These are phyloP conservation scores for Zymoseptoria ardabiliae DNA, from an alignment of 2,329 filamentous ascomycete genomes.

Conservation along the genomic window DNA sequence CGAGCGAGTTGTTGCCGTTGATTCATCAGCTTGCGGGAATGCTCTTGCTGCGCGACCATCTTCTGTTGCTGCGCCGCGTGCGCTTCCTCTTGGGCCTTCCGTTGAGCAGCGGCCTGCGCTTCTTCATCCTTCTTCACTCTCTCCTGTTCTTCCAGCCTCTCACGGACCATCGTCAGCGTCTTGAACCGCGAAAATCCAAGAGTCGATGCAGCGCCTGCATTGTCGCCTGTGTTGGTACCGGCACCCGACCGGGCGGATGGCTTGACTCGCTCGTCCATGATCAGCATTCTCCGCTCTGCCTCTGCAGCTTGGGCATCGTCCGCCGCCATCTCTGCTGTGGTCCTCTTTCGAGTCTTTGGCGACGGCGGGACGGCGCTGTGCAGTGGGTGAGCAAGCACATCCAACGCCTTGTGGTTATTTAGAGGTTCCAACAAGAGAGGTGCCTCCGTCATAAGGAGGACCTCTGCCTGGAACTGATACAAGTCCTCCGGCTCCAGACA, in stretches of 20 bases:
- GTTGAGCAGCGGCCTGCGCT: constrained; percentile 41
- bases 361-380: constrained; percentile 70
- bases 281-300: constrained; percentile 86
- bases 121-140: constrained; percentile 52
- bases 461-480: constrained; percentile 65
- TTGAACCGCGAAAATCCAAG: constrained; percentile 93
- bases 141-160: constrained; percentile 52
- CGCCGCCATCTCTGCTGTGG: constrained; percentile 86
- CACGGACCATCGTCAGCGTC: constrained; percentile 67
- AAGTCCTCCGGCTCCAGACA: constrained; percentile 69
- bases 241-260: constrained; percentile 50
- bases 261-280: constrained; percentile 74
- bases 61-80: constrained; percentile 40
- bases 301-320: constrained; percentile 88
- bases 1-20: constrained; percentile 18
- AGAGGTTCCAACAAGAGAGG: constrained; percentile 73
- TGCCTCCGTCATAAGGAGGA: constrained; percentile 65
- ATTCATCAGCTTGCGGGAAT: constrained; percentile 44
- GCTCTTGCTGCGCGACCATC: constrained; percentile 40
- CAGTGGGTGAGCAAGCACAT: constrained; percentile 65
- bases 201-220: constrained; percentile 56
- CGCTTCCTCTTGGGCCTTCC: constrained; percentile 36
- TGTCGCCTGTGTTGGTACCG: constrained; percentile 63
- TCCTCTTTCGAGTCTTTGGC: constrained; percentile 86
- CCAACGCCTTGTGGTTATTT: constrained; percentile 61